Conservation (phyloP, 768 basidiomycete genomes). For the Suillus subalutaceus region DNA sequence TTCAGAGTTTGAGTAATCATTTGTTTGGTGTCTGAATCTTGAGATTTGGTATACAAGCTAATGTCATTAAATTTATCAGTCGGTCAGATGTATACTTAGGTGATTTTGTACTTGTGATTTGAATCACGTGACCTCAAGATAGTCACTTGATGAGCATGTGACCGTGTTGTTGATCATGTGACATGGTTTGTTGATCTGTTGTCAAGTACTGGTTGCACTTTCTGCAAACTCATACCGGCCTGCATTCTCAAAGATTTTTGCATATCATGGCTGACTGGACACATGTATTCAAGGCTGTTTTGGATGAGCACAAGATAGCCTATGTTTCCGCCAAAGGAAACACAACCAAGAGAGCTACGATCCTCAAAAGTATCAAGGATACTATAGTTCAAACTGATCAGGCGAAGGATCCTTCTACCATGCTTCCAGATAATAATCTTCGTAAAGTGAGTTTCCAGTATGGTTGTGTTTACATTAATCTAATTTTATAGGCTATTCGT, state of each 20-base stretch:
- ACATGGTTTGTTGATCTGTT: not conserved
- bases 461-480: not conserved
- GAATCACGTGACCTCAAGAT: not conserved
- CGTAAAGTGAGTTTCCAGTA: not conserved
- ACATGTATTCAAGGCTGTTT: not conserved
- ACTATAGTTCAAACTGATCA: not conserved
- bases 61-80: not conserved
- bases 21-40: not conserved
- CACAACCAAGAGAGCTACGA: not conserved
- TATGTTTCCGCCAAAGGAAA: not conserved
- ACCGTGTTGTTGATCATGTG: not conserved
- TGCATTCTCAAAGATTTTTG: not conserved
- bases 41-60: not conserved
- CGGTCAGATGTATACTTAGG: not conserved
- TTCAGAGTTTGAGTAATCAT: not conserved
- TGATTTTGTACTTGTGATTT: not conserved
- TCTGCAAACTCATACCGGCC: not conserved
- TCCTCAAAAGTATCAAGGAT: not conserved
- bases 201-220: not conserved
- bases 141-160: too few relatives aligned
- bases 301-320: not conserved
- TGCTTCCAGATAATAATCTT: not conserved
- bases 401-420: not conserved
- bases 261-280: not conserved
- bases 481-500: not conserved